A percentile compares a stretch with the other conserved stretches of the same genome.
Conservation (phyloP, 768 basidiomycete genomes). For the Hericium alpestre region DNA sequence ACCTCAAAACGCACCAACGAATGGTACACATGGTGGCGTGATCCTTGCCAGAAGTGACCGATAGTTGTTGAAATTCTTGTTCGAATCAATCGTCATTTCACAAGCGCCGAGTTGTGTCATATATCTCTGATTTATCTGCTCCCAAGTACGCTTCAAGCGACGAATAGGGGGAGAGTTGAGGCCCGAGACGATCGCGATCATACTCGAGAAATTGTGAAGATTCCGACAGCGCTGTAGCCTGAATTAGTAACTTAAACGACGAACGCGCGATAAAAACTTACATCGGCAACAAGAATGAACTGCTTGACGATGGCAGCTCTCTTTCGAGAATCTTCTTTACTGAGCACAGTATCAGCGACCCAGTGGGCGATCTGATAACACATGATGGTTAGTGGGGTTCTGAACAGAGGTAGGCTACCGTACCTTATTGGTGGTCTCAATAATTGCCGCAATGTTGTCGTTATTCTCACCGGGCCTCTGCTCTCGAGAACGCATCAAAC, state of each 20-base stretch:
- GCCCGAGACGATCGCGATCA: conserved; percentile 92
- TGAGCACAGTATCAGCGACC: conserved; percentile 81
- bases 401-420: not conserved
- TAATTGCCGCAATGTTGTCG: conserved; percentile 81
- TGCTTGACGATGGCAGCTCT: conserved; percentile 79
- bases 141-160: conserved; percentile 89
- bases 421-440: conserved; percentile 81
- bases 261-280: conserved; percentile 29
- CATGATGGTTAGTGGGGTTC: not conserved
- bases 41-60: conserved; percentile 72
- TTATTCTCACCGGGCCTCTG: conserved; percentile 53
- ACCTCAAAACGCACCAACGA: conserved; percentile 57
- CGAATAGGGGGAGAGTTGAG: conserved; percentile 89
- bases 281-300: conserved; percentile 85
- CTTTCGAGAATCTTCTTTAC: conserved; percentile 71
- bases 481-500: conserved; percentile 73
- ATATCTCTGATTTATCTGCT: conserved; percentile 68
- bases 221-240: conserved; percentile 64
- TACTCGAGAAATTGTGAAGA: conserved; percentile 92
- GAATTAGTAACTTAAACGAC: conserved; percentile 1
- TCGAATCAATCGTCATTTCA: conserved; percentile 85
- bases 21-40: conserved; percentile 90
- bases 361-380: conserved; percentile 72
- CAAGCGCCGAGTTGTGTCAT: conserved; percentile 67
- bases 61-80: conserved; percentile 92